Evolutionary conservation across 176 grass and related monocot genomes (phyloP).

Genomic region (Oryza punctata): DNA sequence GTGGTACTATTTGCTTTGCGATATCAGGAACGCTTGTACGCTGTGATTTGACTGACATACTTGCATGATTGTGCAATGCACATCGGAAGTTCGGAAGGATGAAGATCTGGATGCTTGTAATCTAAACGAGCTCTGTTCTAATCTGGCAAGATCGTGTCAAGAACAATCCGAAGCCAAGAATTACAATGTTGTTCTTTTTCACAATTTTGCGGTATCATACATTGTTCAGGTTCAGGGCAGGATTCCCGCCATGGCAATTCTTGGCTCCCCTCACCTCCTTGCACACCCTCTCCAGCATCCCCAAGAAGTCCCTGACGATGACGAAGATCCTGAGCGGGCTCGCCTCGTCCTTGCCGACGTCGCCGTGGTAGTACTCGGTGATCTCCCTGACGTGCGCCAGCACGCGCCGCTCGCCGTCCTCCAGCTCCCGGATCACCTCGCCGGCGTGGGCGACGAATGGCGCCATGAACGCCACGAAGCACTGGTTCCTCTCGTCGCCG

Average conservation of each 20-base stretch:
- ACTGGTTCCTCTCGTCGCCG: constrained; percentile 33
- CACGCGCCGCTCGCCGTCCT: constrained; percentile 61
- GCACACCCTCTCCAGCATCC: constrained; percentile 78
- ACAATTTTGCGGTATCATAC: neutral
- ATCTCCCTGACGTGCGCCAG: constrained; percentile 82
- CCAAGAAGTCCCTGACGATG: constrained; percentile 90
- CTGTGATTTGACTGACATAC: neutral
- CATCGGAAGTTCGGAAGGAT: neutral
- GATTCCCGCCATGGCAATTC: constrained; percentile 44
- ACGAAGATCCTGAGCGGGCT: constrained; percentile 93
- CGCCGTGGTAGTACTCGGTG: constrained; percentile 96
- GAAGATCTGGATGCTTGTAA: neutral
- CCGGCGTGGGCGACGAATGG: constrained; percentile 62
- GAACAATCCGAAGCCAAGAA: constrained; percentile 31
- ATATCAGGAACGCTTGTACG: neutral
- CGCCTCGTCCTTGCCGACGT: constrained; percentile 76
- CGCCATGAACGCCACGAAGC: constrained; percentile 62
- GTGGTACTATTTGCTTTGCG: no score
- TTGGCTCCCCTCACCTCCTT: constrained; percentile 65
- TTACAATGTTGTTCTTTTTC: constrained; percentile 28
- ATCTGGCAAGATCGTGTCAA: constrained; percentile 13
- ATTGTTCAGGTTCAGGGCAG: constrained; percentile 32
- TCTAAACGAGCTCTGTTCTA: constrained; percentile 21
- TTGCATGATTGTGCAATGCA: neutral
- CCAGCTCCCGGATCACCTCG: constrained; percentile 68